These are phyloP conservation scores for Sordariomycetes sp. DNA, from an alignment of 2,329 filamentous ascomycete species.

Conservation along the genomic window DNA sequence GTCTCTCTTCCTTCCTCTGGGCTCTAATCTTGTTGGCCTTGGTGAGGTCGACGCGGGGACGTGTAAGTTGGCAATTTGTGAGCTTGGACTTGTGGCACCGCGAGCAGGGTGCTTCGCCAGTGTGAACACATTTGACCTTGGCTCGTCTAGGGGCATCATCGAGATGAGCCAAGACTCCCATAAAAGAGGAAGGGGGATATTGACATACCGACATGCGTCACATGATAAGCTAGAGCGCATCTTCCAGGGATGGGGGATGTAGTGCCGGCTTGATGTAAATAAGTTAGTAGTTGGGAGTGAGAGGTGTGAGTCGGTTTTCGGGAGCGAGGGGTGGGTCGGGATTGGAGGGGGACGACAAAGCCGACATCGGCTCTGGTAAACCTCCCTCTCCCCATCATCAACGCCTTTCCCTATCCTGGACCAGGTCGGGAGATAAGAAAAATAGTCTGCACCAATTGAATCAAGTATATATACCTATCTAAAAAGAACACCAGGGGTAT, in stretches of 20 bases:
- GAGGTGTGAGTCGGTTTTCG: slow-evolving; percentile 3
- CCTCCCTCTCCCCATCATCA: too few relatives aligned
- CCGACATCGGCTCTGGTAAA: slow-evolving; percentile 2
- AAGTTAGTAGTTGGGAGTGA: not conserved
- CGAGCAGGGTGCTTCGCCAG: slow-evolving; percentile 18
- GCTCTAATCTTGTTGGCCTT: slow-evolving; percentile 2
- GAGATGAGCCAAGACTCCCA: not conserved
- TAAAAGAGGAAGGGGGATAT: not conserved
- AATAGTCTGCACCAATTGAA: too few relatives aligned
- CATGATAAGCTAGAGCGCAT: slow-evolving; percentile 26
- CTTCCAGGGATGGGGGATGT: not conserved
- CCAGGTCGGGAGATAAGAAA: too few relatives aligned
- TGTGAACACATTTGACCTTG: slow-evolving; percentile 24
- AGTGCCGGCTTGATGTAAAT: not conserved
- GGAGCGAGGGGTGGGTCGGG: too few relatives aligned
- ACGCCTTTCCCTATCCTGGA: too few relatives aligned
- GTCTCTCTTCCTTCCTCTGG: slow-evolving; percentile 1
- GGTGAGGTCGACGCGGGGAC: slow-evolving; percentile 8
- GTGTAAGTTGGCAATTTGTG: slow-evolving; percentile 14
- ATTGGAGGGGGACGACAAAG: not conserved
- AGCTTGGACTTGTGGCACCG: slow-evolving; percentile 17
- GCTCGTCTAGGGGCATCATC: slow-evolving; percentile 14
- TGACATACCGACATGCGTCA: slow-evolving; percentile 20
- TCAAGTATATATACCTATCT: too few relatives aligned
- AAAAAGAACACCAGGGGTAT: too few relatives aligned